phyloP scores from a whole-genome alignment of 2,329 filamentous ascomycete genomes.

The Trichoderma arundinaceum region DNA sequence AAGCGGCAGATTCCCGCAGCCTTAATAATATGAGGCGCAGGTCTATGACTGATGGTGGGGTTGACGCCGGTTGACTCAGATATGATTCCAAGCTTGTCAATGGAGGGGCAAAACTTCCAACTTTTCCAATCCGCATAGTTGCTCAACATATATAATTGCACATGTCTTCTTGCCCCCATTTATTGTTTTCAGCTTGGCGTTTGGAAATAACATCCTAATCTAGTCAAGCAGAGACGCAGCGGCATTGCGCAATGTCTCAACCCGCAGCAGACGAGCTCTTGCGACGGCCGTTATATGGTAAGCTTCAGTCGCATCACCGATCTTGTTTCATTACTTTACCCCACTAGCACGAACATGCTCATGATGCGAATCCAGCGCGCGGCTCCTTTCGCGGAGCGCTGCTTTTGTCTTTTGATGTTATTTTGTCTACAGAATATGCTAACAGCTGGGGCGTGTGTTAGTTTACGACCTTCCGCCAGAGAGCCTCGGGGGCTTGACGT shows the following conservation, averaged over 20 bases:
- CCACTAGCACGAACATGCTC: background rate
- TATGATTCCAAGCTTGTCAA: conserved; percentile 17
- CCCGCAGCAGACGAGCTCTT: conserved; percentile 52
- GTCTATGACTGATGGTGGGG: conserved; percentile 17
- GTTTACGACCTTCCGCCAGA: conserved; percentile 83
- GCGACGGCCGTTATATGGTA: conserved; percentile 59
- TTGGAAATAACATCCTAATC: background rate
- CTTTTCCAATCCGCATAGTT: background rate
- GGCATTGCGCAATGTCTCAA: conserved; percentile 44
- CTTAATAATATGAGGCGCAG: background rate
- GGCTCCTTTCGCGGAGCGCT: background rate
- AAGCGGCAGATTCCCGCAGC: too few relatives aligned
- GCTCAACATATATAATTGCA: background rate
- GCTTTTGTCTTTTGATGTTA: background rate
- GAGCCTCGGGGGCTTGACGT: conserved; percentile 70
- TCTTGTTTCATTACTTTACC: background rate
- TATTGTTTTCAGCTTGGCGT: background rate
- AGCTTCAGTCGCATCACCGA: conserved; percentile 12
- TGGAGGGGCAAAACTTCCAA: conserved; percentile 15
- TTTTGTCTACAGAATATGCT: background rate
- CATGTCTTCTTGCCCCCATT: background rate
- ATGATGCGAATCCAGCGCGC: background rate
- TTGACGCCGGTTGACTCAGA: conserved; percentile 32
- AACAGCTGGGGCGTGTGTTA: conserved; percentile 42
- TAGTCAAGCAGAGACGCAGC: background rate